A percentile compares a stretch with the other conserved stretches of the same genome.
Evolutionary conservation across 306 rosid species (phyloP).

Genomic region (Dicorynia guianensis): DNA sequence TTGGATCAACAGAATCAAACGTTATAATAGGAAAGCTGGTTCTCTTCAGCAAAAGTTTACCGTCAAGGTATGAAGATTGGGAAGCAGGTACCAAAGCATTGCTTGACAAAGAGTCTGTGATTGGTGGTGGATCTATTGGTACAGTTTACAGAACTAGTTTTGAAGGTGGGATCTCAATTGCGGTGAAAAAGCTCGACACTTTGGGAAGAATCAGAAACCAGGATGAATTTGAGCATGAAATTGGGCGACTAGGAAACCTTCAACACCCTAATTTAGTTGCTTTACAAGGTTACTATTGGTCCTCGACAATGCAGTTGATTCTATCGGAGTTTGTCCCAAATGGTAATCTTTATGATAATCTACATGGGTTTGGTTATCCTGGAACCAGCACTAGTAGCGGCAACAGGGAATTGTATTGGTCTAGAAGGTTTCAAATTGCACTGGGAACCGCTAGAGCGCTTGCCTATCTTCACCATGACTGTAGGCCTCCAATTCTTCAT

Average conservation of each 20-base stretch:
- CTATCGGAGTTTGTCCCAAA: constrained; percentile 86
- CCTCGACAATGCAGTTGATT: constrained; percentile 90
- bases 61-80: constrained; percentile 98
- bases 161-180: constrained; percentile 88
- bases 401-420: constrained; percentile 74
- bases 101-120: constrained; percentile 88
- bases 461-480: constrained; percentile 95
- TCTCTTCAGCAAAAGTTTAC: constrained; percentile 95
- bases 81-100: constrained; percentile 95
- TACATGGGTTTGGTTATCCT: constrained; percentile 72
- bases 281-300: constrained; percentile 96
- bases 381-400: constrained; percentile 87
- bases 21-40: constrained; percentile 91
- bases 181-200: constrained; percentile 95
- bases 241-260: constrained; percentile 81
- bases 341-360: constrained; percentile 88
- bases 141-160: constrained; percentile 84
- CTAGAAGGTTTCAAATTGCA: constrained; percentile 81
- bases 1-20: constrained; percentile 77
- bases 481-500: constrained; percentile 90
- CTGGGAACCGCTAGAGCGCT: constrained; percentile 91
- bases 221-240: constrained; percentile 93
- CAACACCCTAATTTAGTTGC: constrained; percentile 80
- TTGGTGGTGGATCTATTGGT: constrained; percentile 93
- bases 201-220: constrained; percentile 92